Evolutionary conservation across 768 basidiomycete genomes (phyloP).

Genomic region (Rhodocollybia butyracea): DNA sequence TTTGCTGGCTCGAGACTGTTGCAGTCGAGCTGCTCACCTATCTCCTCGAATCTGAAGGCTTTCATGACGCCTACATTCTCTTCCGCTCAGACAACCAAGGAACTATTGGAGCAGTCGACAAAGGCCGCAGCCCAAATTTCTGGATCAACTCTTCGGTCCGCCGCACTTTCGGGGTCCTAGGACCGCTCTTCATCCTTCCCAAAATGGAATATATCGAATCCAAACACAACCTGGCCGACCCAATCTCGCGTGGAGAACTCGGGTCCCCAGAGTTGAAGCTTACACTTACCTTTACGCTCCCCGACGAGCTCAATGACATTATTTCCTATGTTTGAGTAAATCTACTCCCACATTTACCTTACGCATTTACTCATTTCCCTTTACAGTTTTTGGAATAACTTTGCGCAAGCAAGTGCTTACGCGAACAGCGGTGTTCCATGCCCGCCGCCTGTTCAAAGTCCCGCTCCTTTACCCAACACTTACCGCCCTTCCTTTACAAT

Average conservation of each 20-base stretch:
- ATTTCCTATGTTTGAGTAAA: background rate
- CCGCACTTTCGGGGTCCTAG: conserved; percentile 11
- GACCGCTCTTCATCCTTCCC: conserved; percentile 12
- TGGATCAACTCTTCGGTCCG: conserved; percentile 27
- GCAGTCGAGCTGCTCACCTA: conserved; percentile 14
- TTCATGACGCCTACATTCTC: conserved; percentile 15
- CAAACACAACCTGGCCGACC: conserved; percentile 23
- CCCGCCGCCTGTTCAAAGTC: background rate
- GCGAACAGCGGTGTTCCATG: background rate
- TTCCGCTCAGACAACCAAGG: conserved; percentile 32
- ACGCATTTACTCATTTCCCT: background rate
- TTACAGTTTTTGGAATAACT: background rate
- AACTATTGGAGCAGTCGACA: conserved; percentile 20
- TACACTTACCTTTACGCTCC: background rate
- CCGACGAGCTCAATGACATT: background rate
- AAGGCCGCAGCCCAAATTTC: conserved; percentile 21
- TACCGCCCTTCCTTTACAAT: conserved; percentile 29
- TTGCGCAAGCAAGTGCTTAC: background rate
- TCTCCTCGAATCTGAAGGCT: conserved; percentile 12
- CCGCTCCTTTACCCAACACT: conserved; percentile 13
- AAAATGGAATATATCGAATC: conserved; percentile 17
- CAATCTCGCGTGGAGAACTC: conserved; percentile 24
- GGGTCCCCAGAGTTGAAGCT: background rate
- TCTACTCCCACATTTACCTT: conserved; percentile 4
- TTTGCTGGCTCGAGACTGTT: conserved; percentile 10